Evolutionary conservation across 371 early-diverging fungal species (phyloP).

Genomic region (Mucor velutinosus): DNA sequence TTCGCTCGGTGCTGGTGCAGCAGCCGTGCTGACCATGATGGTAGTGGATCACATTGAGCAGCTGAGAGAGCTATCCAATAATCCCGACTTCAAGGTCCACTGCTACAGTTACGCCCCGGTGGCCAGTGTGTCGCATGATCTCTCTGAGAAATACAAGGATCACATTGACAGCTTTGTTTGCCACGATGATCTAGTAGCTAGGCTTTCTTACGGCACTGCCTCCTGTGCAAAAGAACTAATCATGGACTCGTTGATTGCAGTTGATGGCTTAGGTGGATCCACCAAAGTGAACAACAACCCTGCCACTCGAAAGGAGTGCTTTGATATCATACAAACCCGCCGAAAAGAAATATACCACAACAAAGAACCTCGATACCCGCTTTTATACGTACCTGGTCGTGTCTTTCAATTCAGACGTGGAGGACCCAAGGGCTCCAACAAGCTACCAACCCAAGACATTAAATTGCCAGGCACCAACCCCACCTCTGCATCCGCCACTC

Average conservation of each 20-base stretch:
- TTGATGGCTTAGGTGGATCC: conserved; percentile 48
- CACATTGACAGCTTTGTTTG: conserved; percentile 77
- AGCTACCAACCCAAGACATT: conserved; percentile 3
- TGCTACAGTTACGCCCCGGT: conserved; percentile 58
- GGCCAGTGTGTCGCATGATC: conserved; percentile 69
- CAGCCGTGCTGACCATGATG: conserved; percentile 81
- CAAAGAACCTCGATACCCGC: conserved; percentile 45
- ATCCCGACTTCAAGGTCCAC: conserved; percentile 47
- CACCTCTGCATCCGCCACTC: background rate
- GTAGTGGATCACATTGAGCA: conserved; percentile 67
- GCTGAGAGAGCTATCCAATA: conserved; percentile 48
- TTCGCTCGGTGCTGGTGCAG: conserved; percentile 82
- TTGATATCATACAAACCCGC: conserved; percentile 43
- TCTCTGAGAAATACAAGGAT: conserved; percentile 66
- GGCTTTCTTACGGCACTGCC: conserved; percentile 77
- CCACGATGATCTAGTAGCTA: conserved; percentile 76
- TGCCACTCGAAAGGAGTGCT: conserved; percentile 37
- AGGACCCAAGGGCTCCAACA: background rate
- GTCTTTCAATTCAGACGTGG: conserved; percentile 47
- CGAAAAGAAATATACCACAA: conserved; percentile 46
- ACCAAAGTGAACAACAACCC: conserved; percentile 40
- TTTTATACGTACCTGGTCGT: conserved; percentile 49
- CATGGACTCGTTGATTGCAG: conserved; percentile 50
- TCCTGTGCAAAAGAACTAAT: conserved; percentile 49
- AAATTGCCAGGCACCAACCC: conserved; percentile 13